Percentiles rank a stretch among this genome's conserved stretches.
Evolutionary conservation across 805 yeast species (phyloP).

Genomic region (Torulaspora quercuum): DNA sequence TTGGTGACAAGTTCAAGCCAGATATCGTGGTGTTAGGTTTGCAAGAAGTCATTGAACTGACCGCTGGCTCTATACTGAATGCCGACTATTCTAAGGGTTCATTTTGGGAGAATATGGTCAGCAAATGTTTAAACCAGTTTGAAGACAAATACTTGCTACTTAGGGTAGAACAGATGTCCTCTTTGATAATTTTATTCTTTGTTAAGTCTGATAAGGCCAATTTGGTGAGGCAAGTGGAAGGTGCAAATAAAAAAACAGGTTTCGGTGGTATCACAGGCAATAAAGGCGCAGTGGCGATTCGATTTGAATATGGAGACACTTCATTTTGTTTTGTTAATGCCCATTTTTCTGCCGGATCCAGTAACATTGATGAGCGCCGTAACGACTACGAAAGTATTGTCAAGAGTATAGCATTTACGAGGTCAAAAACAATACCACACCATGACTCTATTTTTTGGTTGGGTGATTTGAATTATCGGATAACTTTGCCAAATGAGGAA

Average conservation of each 20-base stretch:
- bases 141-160: conserved; percentile 57
- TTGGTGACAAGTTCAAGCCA: conserved; percentile 53
- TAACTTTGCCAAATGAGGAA: conserved; percentile 65
- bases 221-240: conserved; percentile 77
- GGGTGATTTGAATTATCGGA: conserved; percentile 90
- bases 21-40: conserved; percentile 87
- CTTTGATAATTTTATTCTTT: conserved; percentile 61
- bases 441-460: conserved; percentile 90
- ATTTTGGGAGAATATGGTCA: conserved; percentile 73
- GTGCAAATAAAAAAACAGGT: conserved; percentile 93
- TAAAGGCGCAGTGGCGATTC: conserved; percentile 92
- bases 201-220: conserved; percentile 49
- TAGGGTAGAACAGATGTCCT: conserved; percentile 73
- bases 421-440: conserved; percentile 72
- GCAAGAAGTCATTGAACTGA: conserved; percentile 90
- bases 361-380: conserved; percentile 77
- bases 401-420: conserved; percentile 71
- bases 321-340: conserved; percentile 82
- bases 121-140: conserved; percentile 55
- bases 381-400: conserved; percentile 75
- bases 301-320: conserved; percentile 78
- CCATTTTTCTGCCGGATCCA: conserved; percentile 90
- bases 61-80: conserved; percentile 84
- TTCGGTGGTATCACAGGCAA: conserved; percentile 96
- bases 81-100: conserved; percentile 76